Percentiles rank a stretch among this genome's conserved stretches.
phyloP scores from a whole-genome alignment of 202 grass and related monocot genomes.

The Brachypodium distachyon region DNA sequence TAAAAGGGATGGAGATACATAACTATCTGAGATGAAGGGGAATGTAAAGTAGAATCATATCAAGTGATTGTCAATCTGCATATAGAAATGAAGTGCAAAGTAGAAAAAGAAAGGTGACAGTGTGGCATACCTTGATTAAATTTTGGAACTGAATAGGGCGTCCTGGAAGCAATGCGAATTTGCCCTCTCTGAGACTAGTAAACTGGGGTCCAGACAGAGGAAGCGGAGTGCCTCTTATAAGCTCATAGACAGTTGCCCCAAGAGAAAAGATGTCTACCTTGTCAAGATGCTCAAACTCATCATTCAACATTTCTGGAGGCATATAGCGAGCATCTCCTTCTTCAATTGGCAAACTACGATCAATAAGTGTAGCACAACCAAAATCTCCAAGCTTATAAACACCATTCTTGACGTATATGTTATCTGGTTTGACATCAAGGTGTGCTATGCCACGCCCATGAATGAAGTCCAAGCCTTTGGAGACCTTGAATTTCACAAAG shows the following conservation, averaged over 20 bases:
- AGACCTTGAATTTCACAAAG: conserved; percentile 51
- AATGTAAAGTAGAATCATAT: background rate
- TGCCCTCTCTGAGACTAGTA: conserved; percentile 69
- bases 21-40: background rate
- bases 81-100: conserved; percentile 1
- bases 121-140: conserved; percentile 73
- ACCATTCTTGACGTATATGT: conserved; percentile 71
- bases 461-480: conserved; percentile 83
- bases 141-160: conserved; percentile 69
- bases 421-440: conserved; percentile 94
- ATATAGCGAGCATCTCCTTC: conserved; percentile 96
- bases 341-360: conserved; percentile 71
- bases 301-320: conserved; percentile 90
- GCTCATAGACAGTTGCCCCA: conserved; percentile 74
- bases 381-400: conserved; percentile 95
- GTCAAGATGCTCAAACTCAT: conserved; percentile 79
- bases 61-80: background rate
- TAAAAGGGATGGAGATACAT: background rate
- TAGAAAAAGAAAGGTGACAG: background rate
- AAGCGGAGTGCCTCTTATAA: conserved; percentile 66
- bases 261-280: conserved; percentile 98
- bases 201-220: conserved; percentile 74
- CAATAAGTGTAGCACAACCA: conserved; percentile 72
- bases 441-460: conserved; percentile 74
- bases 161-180: conserved; percentile 77